Conservation (phyloP, 139 green algal species). For the Chlorella sp. region DNA sequence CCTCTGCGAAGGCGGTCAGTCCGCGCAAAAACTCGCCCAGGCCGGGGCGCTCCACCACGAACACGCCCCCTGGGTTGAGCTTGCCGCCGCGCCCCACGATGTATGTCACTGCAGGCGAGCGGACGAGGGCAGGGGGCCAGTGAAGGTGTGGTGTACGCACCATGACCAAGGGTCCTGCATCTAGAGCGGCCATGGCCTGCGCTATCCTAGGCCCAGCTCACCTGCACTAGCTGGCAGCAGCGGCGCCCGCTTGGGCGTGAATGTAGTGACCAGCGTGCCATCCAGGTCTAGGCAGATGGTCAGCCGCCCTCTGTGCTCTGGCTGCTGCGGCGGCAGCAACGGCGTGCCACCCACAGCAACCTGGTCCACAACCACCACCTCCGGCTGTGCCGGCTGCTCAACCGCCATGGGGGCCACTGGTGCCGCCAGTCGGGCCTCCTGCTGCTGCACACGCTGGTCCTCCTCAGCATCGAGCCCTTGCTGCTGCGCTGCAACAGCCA, state of each 20-base stretch:
- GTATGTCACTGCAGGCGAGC: constrained; percentile 57
- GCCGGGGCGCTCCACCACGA: constrained; percentile 88
- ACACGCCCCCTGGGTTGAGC: constrained; percentile 85
- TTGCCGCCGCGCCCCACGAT: constrained; percentile 73
- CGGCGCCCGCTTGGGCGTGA: constrained; percentile 77
- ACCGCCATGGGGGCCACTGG: neutral
- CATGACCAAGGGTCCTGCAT: no score
- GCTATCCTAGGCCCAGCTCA: neutral
- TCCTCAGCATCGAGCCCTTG: neutral
- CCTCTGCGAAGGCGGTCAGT: constrained; percentile 55
- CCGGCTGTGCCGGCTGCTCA: neutral
- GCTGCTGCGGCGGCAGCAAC: constrained; percentile 53
- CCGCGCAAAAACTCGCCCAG: constrained; percentile 78
- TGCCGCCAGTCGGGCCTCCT: no score
- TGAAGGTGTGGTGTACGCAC: no score
- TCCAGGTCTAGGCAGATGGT: constrained; percentile 92
- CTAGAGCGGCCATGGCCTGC: neutral
- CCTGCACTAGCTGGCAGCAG: constrained; percentile 61
- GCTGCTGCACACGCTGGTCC: neutral
- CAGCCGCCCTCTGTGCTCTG: constrained; percentile 56
- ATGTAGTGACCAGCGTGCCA: constrained; percentile 85
- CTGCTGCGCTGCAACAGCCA: neutral
- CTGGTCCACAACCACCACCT: neutral
- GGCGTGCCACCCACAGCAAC: neutral
- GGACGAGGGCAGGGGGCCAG: neutral